phyloP scores from a whole-genome alignment of 2,329 filamentous ascomycete genomes.

The Talaromyces amestolkiae region DNA sequence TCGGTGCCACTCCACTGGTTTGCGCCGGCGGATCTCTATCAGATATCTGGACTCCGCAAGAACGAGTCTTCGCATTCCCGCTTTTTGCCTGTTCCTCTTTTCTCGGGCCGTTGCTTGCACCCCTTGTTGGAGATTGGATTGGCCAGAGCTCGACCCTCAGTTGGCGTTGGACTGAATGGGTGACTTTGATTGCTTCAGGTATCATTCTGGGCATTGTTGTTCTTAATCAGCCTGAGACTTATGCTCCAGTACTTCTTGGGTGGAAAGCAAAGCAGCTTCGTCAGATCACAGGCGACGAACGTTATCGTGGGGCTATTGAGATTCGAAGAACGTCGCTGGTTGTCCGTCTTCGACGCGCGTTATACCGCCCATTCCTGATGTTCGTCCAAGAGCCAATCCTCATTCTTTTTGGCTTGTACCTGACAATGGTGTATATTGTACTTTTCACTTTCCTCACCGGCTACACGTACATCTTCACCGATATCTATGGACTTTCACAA shows the following conservation, averaged over 20 bases:
- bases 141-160: slow-evolving; percentile 35
- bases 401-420: slow-evolving; percentile 28
- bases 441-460: slow-evolving; percentile 41
- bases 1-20: slow-evolving; percentile 45
- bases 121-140: slow-evolving; percentile 48
- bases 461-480: slow-evolving; percentile 51
- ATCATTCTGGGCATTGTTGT: slow-evolving; percentile 36
- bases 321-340: slow-evolving; percentile 41
- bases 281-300: slow-evolving; percentile 42
- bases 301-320: slow-evolving; percentile 50
- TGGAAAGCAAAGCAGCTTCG: slow-evolving; percentile 47
- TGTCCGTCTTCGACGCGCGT: slow-evolving; percentile 41
- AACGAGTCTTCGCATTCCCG: slow-evolving; percentile 50
- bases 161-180: slow-evolving; percentile 52
- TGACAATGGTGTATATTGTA: slow-evolving; percentile 33
- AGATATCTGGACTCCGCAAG: slow-evolving; percentile 48
- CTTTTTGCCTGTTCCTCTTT: slow-evolving; percentile 50
- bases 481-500: slow-evolving; percentile 47
- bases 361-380: slow-evolving; percentile 50
- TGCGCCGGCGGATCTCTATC: slow-evolving; percentile 46
- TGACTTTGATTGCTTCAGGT: slow-evolving; percentile 39
- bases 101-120: slow-evolving; percentile 35
- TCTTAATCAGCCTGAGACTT: slow-evolving; percentile 52
- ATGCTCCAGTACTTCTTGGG: slow-evolving; percentile 45
- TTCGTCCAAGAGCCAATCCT: slow-evolving; percentile 46